phyloP scores from a whole-genome alignment of 352 stramenopile genomes.

The Phytophthora quininea region DNA sequence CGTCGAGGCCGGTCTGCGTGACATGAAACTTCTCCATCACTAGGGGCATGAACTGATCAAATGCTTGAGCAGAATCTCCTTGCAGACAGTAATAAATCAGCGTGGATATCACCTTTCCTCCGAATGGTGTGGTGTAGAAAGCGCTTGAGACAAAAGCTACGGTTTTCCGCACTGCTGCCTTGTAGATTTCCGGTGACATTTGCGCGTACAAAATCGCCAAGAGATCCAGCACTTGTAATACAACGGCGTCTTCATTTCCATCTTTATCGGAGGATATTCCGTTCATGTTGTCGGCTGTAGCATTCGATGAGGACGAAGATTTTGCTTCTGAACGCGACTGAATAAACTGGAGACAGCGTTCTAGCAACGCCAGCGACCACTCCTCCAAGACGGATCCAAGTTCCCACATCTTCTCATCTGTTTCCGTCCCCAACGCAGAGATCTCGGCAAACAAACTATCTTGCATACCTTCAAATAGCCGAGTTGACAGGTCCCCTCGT shows the following conservation, averaged over 20 bases:
- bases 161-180: slow-evolving; percentile 57
- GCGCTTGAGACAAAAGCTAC: slow-evolving; percentile 55
- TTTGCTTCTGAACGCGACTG: slow-evolving; percentile 51
- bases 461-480: slow-evolving; percentile 53
- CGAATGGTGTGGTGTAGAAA: slow-evolving; percentile 70
- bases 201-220: slow-evolving; percentile 66
- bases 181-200: slow-evolving; percentile 69
- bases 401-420: slow-evolving; percentile 66
- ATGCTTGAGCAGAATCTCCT: slow-evolving; percentile 43
- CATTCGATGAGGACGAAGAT: slow-evolving; percentile 28
- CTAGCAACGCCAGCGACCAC: slow-evolving; percentile 65
- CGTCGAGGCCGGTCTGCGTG: slow-evolving; percentile 40
- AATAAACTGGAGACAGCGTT: slow-evolving; percentile 73
- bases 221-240: slow-evolving; percentile 67
- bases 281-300: slow-evolving; percentile 18
- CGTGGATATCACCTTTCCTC: slow-evolving; percentile 60
- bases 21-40: slow-evolving; percentile 56
- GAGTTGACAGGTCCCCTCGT: slow-evolving; percentile 34
- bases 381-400: slow-evolving; percentile 64
- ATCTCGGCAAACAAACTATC: slow-evolving; percentile 49
- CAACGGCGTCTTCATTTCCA: slow-evolving; percentile 51
- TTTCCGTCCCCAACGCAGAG: slow-evolving; percentile 27
- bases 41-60: slow-evolving; percentile 48
- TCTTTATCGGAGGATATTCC: slow-evolving; percentile 23
- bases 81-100: slow-evolving; percentile 61